Percentiles rank a stretch among this genome's conserved stretches.
Evolutionary conservation across 2,329 filamentous ascomycete species (phyloP).

Genomic region (Ustilaginoidea virens): DNA sequence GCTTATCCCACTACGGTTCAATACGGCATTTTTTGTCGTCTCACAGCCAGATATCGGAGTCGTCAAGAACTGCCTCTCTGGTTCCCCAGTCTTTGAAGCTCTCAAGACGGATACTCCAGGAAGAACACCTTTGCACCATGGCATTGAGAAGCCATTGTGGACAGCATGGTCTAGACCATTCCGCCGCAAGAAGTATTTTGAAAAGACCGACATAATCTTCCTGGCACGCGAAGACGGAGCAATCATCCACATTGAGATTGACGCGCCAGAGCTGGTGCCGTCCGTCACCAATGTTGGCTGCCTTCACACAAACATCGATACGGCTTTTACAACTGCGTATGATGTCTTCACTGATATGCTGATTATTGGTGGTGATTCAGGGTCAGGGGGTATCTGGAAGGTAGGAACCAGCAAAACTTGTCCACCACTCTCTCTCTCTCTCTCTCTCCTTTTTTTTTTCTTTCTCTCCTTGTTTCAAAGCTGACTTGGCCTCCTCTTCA

Average conservation of each 20-base stretch:
- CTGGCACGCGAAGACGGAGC: conserved; percentile 78
- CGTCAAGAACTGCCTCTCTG: conserved; percentile 37
- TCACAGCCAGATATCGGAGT: conserved; percentile 43
- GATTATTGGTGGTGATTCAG: conserved; percentile 62
- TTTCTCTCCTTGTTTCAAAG: too few species aligned
- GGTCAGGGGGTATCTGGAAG: conserved; percentile 62
- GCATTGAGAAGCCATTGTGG: conserved; percentile 46
- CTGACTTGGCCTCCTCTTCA: conserved; percentile 12
- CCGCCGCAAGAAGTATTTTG: conserved; percentile 46
- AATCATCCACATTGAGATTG: conserved; percentile 57
- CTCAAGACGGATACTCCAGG: conserved; percentile 25
- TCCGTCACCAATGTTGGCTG: conserved; percentile 44
- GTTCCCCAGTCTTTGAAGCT: conserved; percentile 30
- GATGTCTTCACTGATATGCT: conserved; percentile 60
- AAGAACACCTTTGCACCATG: conserved; percentile 30
- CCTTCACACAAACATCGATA: conserved; percentile 58
- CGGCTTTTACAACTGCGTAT: conserved; percentile 65
- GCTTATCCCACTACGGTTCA: conserved; percentile 55
- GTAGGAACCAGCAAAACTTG: conserved; percentile 21
- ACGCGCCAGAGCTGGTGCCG: conserved; percentile 37
- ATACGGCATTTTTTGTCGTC: conserved; percentile 56
- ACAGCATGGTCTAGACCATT: conserved; percentile 71
- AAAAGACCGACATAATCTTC: conserved; percentile 64
- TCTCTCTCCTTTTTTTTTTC: conserved; percentile 5
- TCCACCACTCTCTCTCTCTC: too few species aligned